Evolutionary conservation across 345 rosid species (phyloP).

Genomic region (Adansonia digitata): DNA sequence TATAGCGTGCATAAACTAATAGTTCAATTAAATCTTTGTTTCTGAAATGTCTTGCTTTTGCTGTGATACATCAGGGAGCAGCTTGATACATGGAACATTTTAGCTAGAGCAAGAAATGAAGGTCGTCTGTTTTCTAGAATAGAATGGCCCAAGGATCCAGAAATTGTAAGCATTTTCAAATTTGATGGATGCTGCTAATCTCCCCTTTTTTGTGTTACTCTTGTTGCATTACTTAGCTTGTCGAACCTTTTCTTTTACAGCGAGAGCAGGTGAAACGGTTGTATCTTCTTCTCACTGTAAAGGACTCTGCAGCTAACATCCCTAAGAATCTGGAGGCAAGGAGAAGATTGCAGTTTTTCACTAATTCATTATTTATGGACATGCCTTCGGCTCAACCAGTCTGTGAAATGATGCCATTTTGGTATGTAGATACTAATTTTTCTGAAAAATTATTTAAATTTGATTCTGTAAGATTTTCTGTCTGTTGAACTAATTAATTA

Average conservation of each 20-base stretch:
- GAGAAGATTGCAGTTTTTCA: slow-evolving; percentile 85
- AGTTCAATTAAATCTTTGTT: not conserved
- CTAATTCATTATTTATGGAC: slow-evolving; percentile 92
- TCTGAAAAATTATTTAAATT: slow-evolving; percentile 7
- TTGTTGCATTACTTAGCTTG: slow-evolving; percentile 16
- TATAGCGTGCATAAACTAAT: not conserved
- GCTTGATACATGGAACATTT: slow-evolving; percentile 92
- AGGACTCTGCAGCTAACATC: slow-evolving; percentile 86
- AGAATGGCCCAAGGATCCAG: slow-evolving; percentile 93
- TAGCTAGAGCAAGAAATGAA: slow-evolving; percentile 83
- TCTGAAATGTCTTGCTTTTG: slow-evolving; percentile 13
- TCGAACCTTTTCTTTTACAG: slow-evolving; percentile 39
- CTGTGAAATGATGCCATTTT: slow-evolving; percentile 79
- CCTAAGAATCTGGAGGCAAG: slow-evolving; percentile 98
- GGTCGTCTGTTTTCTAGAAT: slow-evolving; percentile 77
- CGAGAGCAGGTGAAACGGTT: slow-evolving; percentile 89
- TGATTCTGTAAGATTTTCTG: not conserved
- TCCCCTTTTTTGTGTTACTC: slow-evolving; percentile 12
- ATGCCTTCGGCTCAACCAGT: slow-evolving; percentile 92
- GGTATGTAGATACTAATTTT: slow-evolving; percentile 34
- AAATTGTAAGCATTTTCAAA: slow-evolving; percentile 54
- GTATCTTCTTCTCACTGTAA: slow-evolving; percentile 94
- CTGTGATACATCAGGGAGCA: slow-evolving; percentile 57
- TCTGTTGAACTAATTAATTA: slow-evolving; percentile 6
- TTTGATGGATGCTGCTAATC: not conserved